phyloP scores from a whole-genome alignment of 768 basidiomycete genomes.

The Botryobasidium botryosum region DNA sequence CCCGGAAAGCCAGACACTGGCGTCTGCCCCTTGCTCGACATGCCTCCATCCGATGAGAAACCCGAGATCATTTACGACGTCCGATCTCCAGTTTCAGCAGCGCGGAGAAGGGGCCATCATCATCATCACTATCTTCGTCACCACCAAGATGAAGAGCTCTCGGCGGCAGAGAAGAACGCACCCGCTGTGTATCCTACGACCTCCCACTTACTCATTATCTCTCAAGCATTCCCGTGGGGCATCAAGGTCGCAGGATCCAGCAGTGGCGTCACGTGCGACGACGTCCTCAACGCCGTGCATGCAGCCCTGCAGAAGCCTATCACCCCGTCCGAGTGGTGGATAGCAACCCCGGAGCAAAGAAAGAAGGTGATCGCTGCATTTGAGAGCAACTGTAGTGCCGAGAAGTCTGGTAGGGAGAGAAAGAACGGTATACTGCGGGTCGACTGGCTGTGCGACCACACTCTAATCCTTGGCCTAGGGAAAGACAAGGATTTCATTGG shows the following conservation, averaged over 20 bases:
- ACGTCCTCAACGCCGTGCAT: not conserved
- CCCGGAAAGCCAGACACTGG: too few relatives aligned
- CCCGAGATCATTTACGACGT: too few relatives aligned
- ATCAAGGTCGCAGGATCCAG: not conserved
- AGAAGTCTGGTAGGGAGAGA: slow-evolving; percentile 1
- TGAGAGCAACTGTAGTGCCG: not conserved
- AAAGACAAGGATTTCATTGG: not conserved
- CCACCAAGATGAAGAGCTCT: too few relatives aligned
- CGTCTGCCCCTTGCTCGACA: too few relatives aligned
- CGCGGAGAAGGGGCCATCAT: too few relatives aligned
- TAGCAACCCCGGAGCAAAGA: not conserved
- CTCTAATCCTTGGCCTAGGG: not conserved
- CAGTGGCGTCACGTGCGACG: not conserved
- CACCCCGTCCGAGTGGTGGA: slow-evolving; percentile 2
- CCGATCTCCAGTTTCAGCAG: too few relatives aligned
- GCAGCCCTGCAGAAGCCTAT: slow-evolving; percentile 1
- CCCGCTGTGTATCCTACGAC: not conserved
- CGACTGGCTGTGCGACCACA: not conserved
- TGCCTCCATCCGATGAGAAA: too few relatives aligned
- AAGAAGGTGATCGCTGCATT: not conserved
- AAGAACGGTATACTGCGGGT: not conserved
- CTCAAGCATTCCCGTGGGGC: slow-evolving; percentile 2
- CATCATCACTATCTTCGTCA: too few relatives aligned
- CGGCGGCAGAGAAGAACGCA: too few relatives aligned
- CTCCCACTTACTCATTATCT: not conserved